Conservation (phyloP, 495 filamentous ascomycete genomes). For the Podospora pseudopauciseta region DNA sequence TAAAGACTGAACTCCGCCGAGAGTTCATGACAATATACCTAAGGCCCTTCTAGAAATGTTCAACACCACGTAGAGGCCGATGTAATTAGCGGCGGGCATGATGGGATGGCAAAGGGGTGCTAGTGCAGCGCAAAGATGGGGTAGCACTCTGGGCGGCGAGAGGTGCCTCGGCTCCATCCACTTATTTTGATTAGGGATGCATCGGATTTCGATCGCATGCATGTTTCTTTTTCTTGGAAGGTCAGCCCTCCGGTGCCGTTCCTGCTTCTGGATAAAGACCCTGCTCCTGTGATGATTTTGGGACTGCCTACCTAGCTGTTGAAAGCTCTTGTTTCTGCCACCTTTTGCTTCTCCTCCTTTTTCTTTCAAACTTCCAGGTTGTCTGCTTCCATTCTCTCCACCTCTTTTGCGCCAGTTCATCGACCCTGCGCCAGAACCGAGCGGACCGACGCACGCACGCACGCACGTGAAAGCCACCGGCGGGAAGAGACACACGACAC, state of each 20-base stretch:
- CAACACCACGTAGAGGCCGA: neutral
- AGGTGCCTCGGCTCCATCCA: neutral
- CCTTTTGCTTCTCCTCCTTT: neutral
- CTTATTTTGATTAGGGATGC: neutral
- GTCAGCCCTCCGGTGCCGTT: neutral
- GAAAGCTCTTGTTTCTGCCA: neutral
- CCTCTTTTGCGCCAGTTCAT: neutral
- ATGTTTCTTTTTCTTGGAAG: neutral
- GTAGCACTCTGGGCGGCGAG: constrained; percentile 2
- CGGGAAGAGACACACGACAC: neutral
- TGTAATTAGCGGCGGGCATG: neutral
- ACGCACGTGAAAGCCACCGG: neutral
- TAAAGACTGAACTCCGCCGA: neutral
- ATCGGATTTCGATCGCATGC: neutral
- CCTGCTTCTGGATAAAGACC: neutral
- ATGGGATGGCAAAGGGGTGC: neutral
- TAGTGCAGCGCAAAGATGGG: neutral
- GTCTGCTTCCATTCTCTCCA: neutral
- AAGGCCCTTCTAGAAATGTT: too few relatives aligned
- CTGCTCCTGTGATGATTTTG: neutral
- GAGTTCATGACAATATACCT: neutral
- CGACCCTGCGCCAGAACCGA: neutral
- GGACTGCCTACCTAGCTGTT: too few relatives aligned
- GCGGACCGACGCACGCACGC: neutral
- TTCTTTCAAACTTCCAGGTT: neutral